Evolutionary conservation across 306 rosid species (phyloP).

Genomic region (Quercus rubra): DNA sequence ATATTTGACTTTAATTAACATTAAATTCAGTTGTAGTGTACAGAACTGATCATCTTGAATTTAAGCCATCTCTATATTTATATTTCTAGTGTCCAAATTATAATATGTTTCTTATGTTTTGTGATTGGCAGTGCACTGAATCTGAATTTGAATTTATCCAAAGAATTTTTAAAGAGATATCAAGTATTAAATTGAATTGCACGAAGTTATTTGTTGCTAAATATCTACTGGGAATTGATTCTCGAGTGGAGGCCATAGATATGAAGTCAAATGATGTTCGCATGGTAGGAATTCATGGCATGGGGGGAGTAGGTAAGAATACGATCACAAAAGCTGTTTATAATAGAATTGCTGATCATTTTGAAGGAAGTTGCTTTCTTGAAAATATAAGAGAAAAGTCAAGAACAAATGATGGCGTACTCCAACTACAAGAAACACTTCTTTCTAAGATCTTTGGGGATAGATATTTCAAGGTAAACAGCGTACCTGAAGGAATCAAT

Average conservation of each 20-base stretch:
- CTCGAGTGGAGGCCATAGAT: constrained; percentile 1
- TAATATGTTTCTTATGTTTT: no score
- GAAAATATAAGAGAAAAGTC: constrained; percentile 7
- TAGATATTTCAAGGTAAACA: constrained; percentile 1
- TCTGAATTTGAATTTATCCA: constrained; percentile 13
- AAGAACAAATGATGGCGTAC: neutral
- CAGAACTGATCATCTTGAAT: no score
- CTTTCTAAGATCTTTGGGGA: constrained; percentile 12
- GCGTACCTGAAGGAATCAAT: neutral
- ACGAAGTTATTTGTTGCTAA: constrained; percentile 7
- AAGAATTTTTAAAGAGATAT: neutral
- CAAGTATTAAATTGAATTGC: neutral
- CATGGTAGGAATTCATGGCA: constrained; percentile 19
- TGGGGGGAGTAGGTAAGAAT: constrained; percentile 12
- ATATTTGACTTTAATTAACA: no score
- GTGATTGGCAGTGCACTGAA: neutral
- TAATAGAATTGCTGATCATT: constrained; percentile 6
- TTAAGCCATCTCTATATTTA: no score
- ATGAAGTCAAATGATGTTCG: constrained; percentile 8
- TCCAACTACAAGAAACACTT: constrained; percentile 15
- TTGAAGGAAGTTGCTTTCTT: constrained; percentile 13
- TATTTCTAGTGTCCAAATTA: no score
- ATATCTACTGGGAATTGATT: constrained; percentile 12
- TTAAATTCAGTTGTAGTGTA: no score
- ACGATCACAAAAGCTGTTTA: constrained; percentile 17